These are phyloP conservation scores for Parietaria judaica DNA, from an alignment of 306 rosid genomes.

Conservation along the genomic window DNA sequence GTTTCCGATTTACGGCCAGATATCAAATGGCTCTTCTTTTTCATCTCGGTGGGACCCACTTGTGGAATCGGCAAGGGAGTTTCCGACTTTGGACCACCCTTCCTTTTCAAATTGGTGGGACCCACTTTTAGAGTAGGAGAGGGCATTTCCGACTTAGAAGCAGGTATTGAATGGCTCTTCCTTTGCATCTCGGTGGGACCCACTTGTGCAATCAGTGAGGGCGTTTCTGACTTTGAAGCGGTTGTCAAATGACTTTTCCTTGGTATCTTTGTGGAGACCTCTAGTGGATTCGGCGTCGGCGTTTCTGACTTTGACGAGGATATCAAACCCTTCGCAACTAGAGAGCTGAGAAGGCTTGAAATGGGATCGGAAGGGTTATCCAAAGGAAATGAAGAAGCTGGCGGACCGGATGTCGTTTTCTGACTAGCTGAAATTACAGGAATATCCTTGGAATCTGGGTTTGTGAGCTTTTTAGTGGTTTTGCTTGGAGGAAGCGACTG, in stretches of 20 bases:
- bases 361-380: constrained; percentile 44
- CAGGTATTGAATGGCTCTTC: constrained; percentile 14
- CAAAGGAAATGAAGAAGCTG: constrained; percentile 33
- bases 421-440: constrained; percentile 30
- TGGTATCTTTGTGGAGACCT: not conserved
- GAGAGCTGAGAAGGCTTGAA: constrained; percentile 71
- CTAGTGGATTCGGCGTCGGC: not conserved
- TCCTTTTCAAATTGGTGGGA: too few species aligned
- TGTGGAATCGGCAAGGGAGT: too few species aligned
- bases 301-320: constrained; percentile 53
- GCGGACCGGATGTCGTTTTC: constrained; percentile 28
- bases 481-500: constrained; percentile 34
- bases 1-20: constrained; percentile 51
- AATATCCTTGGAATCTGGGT: constrained; percentile 26
- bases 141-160: too few species aligned
- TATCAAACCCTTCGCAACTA: constrained; percentile 84
- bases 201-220: constrained; percentile 27
- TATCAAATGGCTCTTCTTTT: constrained; percentile 25
- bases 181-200: constrained; percentile 29
- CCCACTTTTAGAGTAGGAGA: too few species aligned
- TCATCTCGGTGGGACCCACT: too few species aligned
- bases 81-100: too few species aligned
- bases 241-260: too few species aligned
- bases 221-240: constrained; percentile 44
- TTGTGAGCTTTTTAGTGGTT: constrained; percentile 25